Percentiles rank a stretch among this genome's conserved stretches.
phyloP scores from a whole-genome alignment of 768 basidiomycete genomes.

The Sporobolomyces phaffii region DNA sequence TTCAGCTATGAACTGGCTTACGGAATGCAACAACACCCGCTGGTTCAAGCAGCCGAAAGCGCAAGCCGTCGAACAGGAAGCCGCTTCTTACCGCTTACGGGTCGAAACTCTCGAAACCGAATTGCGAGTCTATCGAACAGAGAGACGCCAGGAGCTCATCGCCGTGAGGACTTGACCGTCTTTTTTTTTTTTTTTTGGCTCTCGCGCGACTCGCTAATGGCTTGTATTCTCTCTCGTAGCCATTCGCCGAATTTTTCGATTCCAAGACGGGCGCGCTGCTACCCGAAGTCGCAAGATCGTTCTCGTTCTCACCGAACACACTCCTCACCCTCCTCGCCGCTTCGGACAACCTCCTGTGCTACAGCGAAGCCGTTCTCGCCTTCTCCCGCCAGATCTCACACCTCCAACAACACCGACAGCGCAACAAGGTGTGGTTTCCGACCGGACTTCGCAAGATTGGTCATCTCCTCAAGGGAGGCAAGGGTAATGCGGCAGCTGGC shows the following conservation, averaged over 20 bases:
- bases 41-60: slow-evolving; percentile 10
- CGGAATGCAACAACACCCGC: slow-evolving; percentile 23
- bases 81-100: background rate
- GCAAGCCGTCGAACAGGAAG: background rate
- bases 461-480: slow-evolving; percentile 37
- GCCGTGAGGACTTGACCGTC: too few species aligned
- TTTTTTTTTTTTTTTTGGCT: too few species aligned
- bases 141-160: slow-evolving; percentile 11
- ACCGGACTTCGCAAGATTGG: slow-evolving; percentile 49
- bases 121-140: background rate
- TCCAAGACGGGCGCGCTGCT: slow-evolving; percentile 37
- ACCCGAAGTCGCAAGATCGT: slow-evolving; percentile 31
- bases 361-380: slow-evolving; percentile 47
- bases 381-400: slow-evolving; percentile 48
- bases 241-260: slow-evolving; percentile 50
- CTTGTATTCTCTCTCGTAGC: slow-evolving; percentile 46
- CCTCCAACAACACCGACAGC: slow-evolving; percentile 48
- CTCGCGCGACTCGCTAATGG: too few species aligned
- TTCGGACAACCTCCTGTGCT: slow-evolving; percentile 50
- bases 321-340: slow-evolving; percentile 56
- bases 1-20: slow-evolving; percentile 44
- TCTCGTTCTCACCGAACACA: slow-evolving; percentile 46
- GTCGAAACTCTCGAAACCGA: background rate
- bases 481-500: background rate
- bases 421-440: slow-evolving; percentile 54